Conservation (phyloP, 1,139 yeast species). For the Kodamaea plutei region DNA sequence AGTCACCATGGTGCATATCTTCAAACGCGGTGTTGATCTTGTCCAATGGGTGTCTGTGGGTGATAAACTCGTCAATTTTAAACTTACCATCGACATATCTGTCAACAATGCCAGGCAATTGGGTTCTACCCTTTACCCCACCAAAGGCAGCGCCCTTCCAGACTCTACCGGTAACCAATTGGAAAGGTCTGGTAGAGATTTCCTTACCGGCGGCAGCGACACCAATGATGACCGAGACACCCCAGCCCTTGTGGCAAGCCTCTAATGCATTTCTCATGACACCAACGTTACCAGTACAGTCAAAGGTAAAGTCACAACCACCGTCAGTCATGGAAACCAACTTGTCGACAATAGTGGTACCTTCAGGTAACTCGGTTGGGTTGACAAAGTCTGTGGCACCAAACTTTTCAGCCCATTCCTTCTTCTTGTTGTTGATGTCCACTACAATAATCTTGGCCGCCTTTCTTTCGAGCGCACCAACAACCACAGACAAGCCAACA, state of each 20-base stretch:
- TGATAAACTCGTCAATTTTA: slow-evolving; percentile 92
- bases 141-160: slow-evolving; percentile 99
- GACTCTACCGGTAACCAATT: slow-evolving; percentile 95
- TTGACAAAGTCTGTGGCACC: slow-evolving; percentile 96
- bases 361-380: slow-evolving; percentile 70
- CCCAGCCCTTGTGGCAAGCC: slow-evolving; percentile 99
- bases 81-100: slow-evolving; percentile 79
- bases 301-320: slow-evolving; percentile 92
- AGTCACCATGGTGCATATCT: slow-evolving; percentile 90
- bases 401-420: slow-evolving; percentile 80
- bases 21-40: slow-evolving; percentile 87
- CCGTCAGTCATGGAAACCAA: slow-evolving; percentile 91
- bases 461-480: slow-evolving; percentile 83
- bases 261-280: slow-evolving; percentile 97
- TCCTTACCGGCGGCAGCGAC: slow-evolving; percentile 99
- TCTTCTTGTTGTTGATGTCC: slow-evolving; percentile 80
- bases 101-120: slow-evolving; percentile 85
- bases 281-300: slow-evolving; percentile 93
- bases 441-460: slow-evolving; percentile 82
- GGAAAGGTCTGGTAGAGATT: slow-evolving; percentile 96
- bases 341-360: slow-evolving; percentile 75
- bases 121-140: slow-evolving; percentile 96
- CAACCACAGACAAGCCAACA: slow-evolving; percentile 92
- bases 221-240: slow-evolving; percentile 89
- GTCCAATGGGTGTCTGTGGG: slow-evolving; percentile 77